These are phyloP conservation scores for Cucurbita pepo DNA, from an alignment of 306 rosid species.

Conservation along the genomic window DNA sequence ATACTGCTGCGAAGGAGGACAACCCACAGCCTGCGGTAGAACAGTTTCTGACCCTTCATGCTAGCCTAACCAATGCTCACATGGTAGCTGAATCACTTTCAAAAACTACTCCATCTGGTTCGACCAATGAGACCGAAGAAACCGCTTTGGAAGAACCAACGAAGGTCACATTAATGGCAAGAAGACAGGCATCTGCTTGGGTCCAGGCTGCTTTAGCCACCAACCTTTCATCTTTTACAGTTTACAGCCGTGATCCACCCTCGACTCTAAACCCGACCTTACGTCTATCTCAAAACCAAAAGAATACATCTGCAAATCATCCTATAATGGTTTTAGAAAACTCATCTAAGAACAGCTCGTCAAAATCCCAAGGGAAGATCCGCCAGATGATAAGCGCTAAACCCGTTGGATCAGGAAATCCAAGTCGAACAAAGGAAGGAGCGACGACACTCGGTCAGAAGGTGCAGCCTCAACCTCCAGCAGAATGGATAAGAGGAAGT, in stretches of 20 bases:
- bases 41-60: slow-evolving; percentile 62
- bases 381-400: slow-evolving; percentile 31
- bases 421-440: slow-evolving; percentile 34
- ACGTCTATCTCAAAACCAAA: slow-evolving; percentile 41
- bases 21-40: slow-evolving; percentile 70
- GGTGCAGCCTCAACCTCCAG: slow-evolving; percentile 36
- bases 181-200: slow-evolving; percentile 64
- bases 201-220: slow-evolving; percentile 77
- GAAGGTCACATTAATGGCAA: slow-evolving; percentile 40
- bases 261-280: slow-evolving; percentile 24
- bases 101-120: slow-evolving; percentile 28
- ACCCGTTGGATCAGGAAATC: slow-evolving; percentile 30
- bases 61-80: slow-evolving; percentile 37
- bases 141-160: slow-evolving; percentile 41
- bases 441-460: slow-evolving; percentile 27
- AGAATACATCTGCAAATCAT: slow-evolving; percentile 32
- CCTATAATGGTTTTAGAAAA: slow-evolving; percentile 53
- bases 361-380: slow-evolving; percentile 37
- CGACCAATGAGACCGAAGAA: slow-evolving; percentile 46
- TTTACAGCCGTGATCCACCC: slow-evolving; percentile 36
- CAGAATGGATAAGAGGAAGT: slow-evolving; percentile 70
- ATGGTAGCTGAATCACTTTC: slow-evolving; percentile 46
- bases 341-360: slow-evolving; percentile 31
- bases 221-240: slow-evolving; percentile 58
- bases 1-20: slow-evolving; percentile 53